Conservation (phyloP, 2,329 filamentous ascomycete genomes). For the Cytospora leucostoma region DNA sequence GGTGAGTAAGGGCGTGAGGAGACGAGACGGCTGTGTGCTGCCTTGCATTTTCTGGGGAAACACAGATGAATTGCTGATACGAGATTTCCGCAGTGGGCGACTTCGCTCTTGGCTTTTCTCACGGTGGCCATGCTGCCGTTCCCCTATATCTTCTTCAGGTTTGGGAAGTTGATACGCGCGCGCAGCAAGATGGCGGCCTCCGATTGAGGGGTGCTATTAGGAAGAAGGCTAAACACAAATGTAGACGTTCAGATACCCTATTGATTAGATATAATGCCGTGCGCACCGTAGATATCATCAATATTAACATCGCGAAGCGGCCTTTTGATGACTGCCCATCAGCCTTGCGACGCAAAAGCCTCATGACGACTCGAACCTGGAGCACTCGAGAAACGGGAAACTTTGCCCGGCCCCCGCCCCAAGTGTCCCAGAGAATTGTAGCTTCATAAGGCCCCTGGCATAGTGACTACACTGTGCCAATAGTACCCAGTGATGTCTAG, state of each 20-base stretch:
- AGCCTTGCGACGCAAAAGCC: background rate
- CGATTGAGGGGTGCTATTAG: slow-evolving; percentile 22
- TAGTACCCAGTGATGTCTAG: background rate
- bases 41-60: slow-evolving; percentile 1
- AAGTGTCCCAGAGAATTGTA: slow-evolving; percentile 7
- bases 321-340: slow-evolving; percentile 4
- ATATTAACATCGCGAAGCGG: background rate
- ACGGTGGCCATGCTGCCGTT: slow-evolving; percentile 65
- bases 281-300: background rate
- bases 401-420: slow-evolving; percentile 2
- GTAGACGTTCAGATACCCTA: slow-evolving; percentile 9
- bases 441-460: slow-evolving; percentile 1
- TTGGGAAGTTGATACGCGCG: slow-evolving; percentile 58
- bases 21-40: slow-evolving; percentile 4
- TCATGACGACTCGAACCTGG: slow-evolving; percentile 1
- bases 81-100: slow-evolving; percentile 55
- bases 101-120: slow-evolving; percentile 61
- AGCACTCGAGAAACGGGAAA: background rate
- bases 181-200: slow-evolving; percentile 55
- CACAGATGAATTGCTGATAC: slow-evolving; percentile 20
- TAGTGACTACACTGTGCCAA: slow-evolving; percentile 7
- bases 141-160: slow-evolving; percentile 62
- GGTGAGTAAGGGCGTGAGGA: slow-evolving; percentile 13
- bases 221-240: background rate
- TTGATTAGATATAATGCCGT: background rate